Percentiles rank a stretch among this genome's conserved stretches.
Evolutionary conservation across 2,329 filamentous ascomycete species (phyloP).

Genomic region (Talaromyces sp.): DNA sequence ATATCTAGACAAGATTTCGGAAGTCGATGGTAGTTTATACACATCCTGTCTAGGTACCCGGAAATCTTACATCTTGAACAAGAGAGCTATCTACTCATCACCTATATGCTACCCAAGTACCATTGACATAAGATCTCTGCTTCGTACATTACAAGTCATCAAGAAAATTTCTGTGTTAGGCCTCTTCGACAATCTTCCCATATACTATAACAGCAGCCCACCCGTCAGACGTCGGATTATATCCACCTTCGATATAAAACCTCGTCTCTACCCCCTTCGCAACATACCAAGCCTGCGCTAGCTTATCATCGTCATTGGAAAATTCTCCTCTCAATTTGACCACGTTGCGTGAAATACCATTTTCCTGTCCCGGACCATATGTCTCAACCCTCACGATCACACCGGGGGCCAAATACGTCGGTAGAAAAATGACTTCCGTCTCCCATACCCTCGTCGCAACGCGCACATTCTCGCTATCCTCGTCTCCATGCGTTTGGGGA

Average conservation of each 20-base stretch:
- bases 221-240: background rate
- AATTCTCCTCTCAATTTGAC: background rate
- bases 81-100: too few species aligned
- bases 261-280: background rate
- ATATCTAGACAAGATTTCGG: too few species aligned
- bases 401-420: background rate
- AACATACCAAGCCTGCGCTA: background rate
- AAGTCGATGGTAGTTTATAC: too few species aligned
- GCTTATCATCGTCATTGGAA: background rate
- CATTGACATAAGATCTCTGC: too few species aligned
- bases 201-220: background rate
- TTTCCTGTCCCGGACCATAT: background rate
- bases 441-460: background rate
- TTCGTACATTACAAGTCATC: too few species aligned
- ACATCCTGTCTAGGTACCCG: background rate
- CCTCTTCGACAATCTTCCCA: background rate
- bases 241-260: slow-evolving; percentile 2
- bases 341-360: background rate
- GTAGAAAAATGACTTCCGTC: background rate
- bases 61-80: too few species aligned
- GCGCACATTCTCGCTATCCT: background rate
- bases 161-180: too few species aligned
- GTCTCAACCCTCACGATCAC: background rate
- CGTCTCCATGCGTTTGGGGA: background rate
- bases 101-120: too few species aligned